Evolutionary conservation across 208 protist genomes (phyloP), one percentile per base, ranked within the genome.

Genomic region (Trypanosomatidae sp.): DNA sequence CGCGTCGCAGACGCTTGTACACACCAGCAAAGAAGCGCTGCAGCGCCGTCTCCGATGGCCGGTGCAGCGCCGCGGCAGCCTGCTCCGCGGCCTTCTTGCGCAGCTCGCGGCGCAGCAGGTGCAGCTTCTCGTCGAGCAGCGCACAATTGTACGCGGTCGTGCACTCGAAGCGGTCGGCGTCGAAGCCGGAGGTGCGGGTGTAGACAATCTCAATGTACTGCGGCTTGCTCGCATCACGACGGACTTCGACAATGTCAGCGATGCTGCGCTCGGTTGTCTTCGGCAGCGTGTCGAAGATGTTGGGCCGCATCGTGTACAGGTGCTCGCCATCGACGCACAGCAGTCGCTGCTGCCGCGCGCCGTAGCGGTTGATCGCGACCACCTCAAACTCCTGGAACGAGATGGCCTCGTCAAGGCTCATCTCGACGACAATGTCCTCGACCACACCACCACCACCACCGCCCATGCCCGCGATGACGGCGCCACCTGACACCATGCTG

Each of bases 131-230:
- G 15, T 85, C 75, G n/a, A 91, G 37, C 5, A 91, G 48, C 19
- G 74, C 74, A 33, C 77, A 80, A 53, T 83, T 85, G 63, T 84
- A 85, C 33, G 75, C 59, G 1, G 73, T 88, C n/a, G 67, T 82
- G 57, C 73, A 91, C 43, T 88, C 82, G 43, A 91, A 75, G 43
- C 75, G 71, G 53, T 91, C 77, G 43, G 63, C 54, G 24, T 87
- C 78, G 37, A 69, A 74, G 27, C 68, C 69, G n/a, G 82, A 82
- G 7, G 62, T 32, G 50, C 65, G 72, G 2, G 43, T 61, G 47
- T 91, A 91, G 10, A 57, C 56, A 44, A 91, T 83, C 49, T 91
- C 82, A 56, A 87, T 68, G 65, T 87, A 91, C 56, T 74, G 84
- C 3, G 82, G 69, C 18, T 67, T 81, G 42, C 79, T 77, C 13